Evolutionary conservation across 176 grass and related monocot genomes (phyloP), one percentile per base, ranked within the genome.

Genomic region (Pharus latifolius): DNA sequence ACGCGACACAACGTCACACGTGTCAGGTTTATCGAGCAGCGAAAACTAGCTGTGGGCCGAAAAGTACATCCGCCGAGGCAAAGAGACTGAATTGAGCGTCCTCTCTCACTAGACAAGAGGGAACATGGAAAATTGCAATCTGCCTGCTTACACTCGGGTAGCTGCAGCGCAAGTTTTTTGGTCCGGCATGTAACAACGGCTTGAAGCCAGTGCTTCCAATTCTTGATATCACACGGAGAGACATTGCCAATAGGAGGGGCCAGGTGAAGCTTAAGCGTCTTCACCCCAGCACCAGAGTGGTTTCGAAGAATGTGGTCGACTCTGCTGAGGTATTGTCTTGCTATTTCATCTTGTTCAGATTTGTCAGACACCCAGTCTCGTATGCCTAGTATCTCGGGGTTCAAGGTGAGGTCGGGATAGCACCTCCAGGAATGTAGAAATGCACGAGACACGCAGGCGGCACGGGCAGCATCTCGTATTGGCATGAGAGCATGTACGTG

Each of bases 181-280:
- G 63, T 63, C 22, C 72, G 22, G 16, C 23, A 58, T 34, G 58
- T 35, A 41, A 61, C 30, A 51, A 22, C 72, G 14, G 52, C 48
- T 53, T 75, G 31, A 15, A 75, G 32, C 72, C 72, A 63, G 19
- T 2, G 72, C n/a, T n/a, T n/a, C n/a, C n/a, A n/a, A n/a, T n/a
- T n/a, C n/a, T n/a, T n/a, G n/a, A n/a, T n/a, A n/a, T n/a, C n/a
- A n/a, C n/a, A n/a, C n/a, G n/a, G n/a, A n/a, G n/a, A n/a, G n/a
- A n/a, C n/a, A n/a, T n/a, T n/a, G n/a, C n/a, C n/a, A n/a, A n/a
- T n/a, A n/a, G n/a, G n/a, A n/a, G n/a, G n/a, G n/a, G n/a, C n/a
- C n/a, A n/a, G n/a, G n/a, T n/a, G n/a, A 19, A 48, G 45, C 45
- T 48, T 6, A 6, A 48, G 45, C 18, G 16, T 48, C 45, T 48